Percentiles rank a stretch among this genome's conserved stretches.
These are phyloP conservation scores for Pittosporum tobira DNA, from an alignment of 129 eudicot species.

Conservation along the genomic window DNA sequence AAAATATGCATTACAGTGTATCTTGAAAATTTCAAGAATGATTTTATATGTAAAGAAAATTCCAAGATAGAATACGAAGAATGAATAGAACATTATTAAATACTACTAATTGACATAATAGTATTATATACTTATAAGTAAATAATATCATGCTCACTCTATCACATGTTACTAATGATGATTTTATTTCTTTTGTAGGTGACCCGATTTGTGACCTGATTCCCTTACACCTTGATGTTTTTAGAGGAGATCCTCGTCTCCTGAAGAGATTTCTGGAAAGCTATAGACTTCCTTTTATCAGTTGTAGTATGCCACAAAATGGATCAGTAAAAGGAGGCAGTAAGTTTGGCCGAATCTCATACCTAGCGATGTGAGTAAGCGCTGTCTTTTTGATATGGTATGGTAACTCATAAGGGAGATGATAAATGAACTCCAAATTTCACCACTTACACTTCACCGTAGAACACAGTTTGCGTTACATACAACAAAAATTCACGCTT, in stretches of 20 bases:
- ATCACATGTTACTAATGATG: conserved; percentile 1
- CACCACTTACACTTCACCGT: no score
- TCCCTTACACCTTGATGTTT: conserved; percentile 71
- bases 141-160: background rate
- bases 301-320: conserved; percentile 20
- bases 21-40: background rate
- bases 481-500: no score
- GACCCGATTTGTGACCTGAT: conserved; percentile 78
- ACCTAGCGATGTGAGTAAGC: conserved; percentile 79
- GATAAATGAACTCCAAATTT: no score
- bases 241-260: conserved; percentile 60
- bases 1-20: background rate
- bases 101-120: no score
- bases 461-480: no score
- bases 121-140: no score
- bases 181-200: conserved; percentile 33
- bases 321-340: conserved; percentile 14
- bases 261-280: conserved; percentile 57
- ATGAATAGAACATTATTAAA: no score
- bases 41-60: no score
- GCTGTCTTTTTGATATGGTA: no score
- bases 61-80: no score
- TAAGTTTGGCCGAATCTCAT: conserved; percentile 42
- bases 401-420: no score
- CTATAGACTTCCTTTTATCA: conserved; percentile 56